Base-by-base conservation (phyloP, 108 stramenopile genomes). In the Cylindrotheca closterium region DNA sequence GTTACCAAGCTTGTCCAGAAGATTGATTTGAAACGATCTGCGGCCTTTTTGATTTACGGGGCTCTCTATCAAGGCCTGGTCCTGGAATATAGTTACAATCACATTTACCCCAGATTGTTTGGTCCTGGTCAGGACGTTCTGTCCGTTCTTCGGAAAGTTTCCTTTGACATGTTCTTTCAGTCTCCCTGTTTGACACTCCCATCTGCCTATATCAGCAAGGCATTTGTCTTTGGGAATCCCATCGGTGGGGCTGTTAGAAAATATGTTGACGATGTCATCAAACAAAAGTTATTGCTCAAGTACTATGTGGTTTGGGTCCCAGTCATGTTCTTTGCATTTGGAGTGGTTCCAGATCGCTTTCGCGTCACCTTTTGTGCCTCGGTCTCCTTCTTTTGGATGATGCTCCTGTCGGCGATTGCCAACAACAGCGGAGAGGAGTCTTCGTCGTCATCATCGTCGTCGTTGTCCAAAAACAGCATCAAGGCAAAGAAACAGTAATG, bases 331-430 rank as follows among this genome's bases (percentile, higher is more conserved):
- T 18, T 86, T n/a, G 80, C 75, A 3, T 86, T 86, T 52, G 48
- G 70, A 5, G 62, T 86, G 1, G 53, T 86, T 45, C 85, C 85
- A 2, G 68, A 70, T 34, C 82, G 81, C 33, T 75, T 75, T 19
- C 73, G 85, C 27, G 69, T 86, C 5, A 71, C 68, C 2, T 76
- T 75, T 23, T 78, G 75, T 45, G 82, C 81, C 1, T 47, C 57
- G n/a, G 73, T 86, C 5, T 80, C 79, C 24, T 86, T 86, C 74
- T 80, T 86, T 57, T 82, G 85, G 83, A 25, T 84, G 49, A 77
- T 81, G 32, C 72, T 81, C 27, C 47, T 81, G n/a, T 77, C 75
- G 1, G 50, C 66, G 0, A 58, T 81, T 45, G 45, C 71, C 22
- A 58, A 63, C 53, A 60, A 57, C 48, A 51, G 4, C n/a, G n/a